A percentile compares a stretch with the other conserved stretches of the same genome.
Evolutionary conservation across 345 rosid species (phyloP).

Genomic region (Geranium brycei): DNA sequence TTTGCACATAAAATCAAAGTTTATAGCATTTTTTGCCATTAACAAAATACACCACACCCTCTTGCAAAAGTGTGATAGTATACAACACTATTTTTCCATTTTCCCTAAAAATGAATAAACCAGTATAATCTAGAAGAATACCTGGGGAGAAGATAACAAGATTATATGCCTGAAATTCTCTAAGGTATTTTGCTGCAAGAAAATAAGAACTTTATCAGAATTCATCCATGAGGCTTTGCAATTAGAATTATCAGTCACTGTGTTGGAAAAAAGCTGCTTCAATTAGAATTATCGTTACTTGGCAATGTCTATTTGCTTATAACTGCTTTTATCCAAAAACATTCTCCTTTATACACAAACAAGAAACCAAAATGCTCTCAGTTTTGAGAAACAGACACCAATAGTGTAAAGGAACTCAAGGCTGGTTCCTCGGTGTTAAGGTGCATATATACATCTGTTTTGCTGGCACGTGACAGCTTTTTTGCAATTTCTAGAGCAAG

Average conservation of each 20-base stretch:
- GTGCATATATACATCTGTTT: background rate
- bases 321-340: too few relatives aligned
- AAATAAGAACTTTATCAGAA: constrained; percentile 12
- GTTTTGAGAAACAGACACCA: too few relatives aligned
- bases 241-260: background rate
- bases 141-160: constrained; percentile 91
- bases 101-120: too few relatives aligned
- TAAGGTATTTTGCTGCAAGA: constrained; percentile 75
- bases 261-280: background rate
- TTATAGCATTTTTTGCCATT: too few relatives aligned
- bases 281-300: background rate
- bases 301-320: background rate
- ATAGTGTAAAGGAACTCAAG: too few relatives aligned
- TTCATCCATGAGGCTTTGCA: background rate
- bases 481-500: background rate
- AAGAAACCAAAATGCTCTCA: too few relatives aligned
- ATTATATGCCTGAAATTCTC: constrained; percentile 60
- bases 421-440: too few relatives aligned
- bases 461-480: background rate
- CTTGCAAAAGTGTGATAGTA: too few relatives aligned
- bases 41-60: too few relatives aligned
- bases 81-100: too few relatives aligned
- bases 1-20: too few relatives aligned
- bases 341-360: too few relatives aligned
- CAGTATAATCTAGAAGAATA: constrained; percentile 13